phyloP scores from a whole-genome alignment of 1,139 yeast genomes.

The Candida frijolesensis region DNA sequence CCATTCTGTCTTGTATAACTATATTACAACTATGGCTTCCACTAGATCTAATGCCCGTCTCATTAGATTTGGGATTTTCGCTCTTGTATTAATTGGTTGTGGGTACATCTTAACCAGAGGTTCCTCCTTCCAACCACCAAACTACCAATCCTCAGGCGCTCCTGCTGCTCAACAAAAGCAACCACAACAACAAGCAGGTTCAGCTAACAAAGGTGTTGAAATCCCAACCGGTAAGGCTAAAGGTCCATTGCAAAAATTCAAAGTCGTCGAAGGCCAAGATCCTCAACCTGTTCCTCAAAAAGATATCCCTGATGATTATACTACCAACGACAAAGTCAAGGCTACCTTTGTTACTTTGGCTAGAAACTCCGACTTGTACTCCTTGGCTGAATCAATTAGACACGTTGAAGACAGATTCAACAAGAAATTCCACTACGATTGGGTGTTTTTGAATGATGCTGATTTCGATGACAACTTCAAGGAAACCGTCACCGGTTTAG shows the following conservation, averaged over 20 bases:
- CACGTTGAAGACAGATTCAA: constrained; percentile 50
- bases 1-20: too few species aligned
- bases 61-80: constrained; percentile 62
- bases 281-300: constrained; percentile 15
- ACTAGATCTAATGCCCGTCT: constrained; percentile 65
- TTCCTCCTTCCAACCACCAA: constrained; percentile 43
- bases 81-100: constrained; percentile 55
- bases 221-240: constrained; percentile 9
- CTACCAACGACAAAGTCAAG: constrained; percentile 31
- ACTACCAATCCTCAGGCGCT: constrained; percentile 2
- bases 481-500: constrained; percentile 32
- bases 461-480: constrained; percentile 45
- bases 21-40: constrained; percentile 26
- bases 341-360: constrained; percentile 52
- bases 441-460: constrained; percentile 50
- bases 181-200: constrained; percentile 9
- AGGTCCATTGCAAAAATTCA: constrained; percentile 13
- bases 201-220: constrained; percentile 12
- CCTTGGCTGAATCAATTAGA: constrained; percentile 43
- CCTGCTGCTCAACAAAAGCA: constrained; percentile 21
- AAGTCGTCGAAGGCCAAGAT: constrained; percentile 14
- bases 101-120: constrained; percentile 66
- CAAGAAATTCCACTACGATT: constrained; percentile 43
- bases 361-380: constrained; percentile 40
- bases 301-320: constrained; percentile 14